A percentile compares a stretch with the other conserved stretches of the same genome.
Evolutionary conservation across 345 rosid genomes (phyloP).

Genomic region (Durio zibethinus): DNA sequence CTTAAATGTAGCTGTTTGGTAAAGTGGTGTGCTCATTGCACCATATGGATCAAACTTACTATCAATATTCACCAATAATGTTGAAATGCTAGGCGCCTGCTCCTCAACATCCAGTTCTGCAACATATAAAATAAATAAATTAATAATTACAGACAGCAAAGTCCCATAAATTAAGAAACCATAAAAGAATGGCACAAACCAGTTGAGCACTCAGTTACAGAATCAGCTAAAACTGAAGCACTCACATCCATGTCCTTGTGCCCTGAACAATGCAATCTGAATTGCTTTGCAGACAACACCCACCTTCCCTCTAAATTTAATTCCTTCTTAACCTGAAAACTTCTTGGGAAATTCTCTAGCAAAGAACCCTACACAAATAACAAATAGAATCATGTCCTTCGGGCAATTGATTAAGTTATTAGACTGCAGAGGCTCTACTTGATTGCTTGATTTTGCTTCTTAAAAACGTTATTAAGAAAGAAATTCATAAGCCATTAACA

Average conservation of each 20-base stretch:
- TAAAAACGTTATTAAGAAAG: too few relatives aligned
- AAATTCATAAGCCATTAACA: not conserved
- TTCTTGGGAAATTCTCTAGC: slow-evolving; percentile 15
- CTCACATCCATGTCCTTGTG: slow-evolving; percentile 44
- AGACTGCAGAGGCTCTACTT: not conserved
- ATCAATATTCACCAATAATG: slow-evolving; percentile 64
- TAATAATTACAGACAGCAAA: not conserved
- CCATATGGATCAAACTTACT: slow-evolving; percentile 73
- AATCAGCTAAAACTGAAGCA: slow-evolving; percentile 41
- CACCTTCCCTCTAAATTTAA: slow-evolving; percentile 24
- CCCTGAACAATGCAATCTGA: slow-evolving; percentile 40
- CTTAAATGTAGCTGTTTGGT: slow-evolving; percentile 91
- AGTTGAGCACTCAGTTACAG: slow-evolving; percentile 23
- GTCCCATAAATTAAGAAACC: not conserved
- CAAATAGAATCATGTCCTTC: slow-evolving; percentile 1
- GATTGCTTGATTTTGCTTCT: not conserved
- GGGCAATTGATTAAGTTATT: not conserved
- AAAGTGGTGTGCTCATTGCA: slow-evolving; percentile 85
- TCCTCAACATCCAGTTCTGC: slow-evolving; percentile 49
- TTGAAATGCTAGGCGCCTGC: slow-evolving; percentile 67
- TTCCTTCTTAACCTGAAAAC: slow-evolving; percentile 29
- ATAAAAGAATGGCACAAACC: slow-evolving; percentile 32
- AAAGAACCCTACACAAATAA: slow-evolving; percentile 34
- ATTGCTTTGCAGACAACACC: slow-evolving; percentile 22
- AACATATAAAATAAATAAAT: slow-evolving; percentile 12